Base-by-base conservation (phyloP, 805 yeast genomes). In the Spathaspora boniae region DNA sequence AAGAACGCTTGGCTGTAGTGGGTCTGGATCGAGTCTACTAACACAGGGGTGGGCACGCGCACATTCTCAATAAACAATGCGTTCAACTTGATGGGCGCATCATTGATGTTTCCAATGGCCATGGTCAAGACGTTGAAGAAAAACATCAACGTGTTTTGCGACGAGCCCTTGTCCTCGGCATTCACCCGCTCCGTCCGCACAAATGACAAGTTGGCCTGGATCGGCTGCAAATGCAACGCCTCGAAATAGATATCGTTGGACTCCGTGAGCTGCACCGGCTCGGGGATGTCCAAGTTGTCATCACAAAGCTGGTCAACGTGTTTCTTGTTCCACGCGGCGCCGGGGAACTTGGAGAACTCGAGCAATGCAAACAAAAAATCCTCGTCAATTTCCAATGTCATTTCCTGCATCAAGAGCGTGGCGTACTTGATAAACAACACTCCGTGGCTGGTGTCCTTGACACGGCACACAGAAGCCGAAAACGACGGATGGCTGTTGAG, bases 71-170 rank as follows among this genome's bases (percentile, higher is more conserved):
- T 73, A 40, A 87, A 72, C 46, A 94, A 68, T 0, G 98, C 88
- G 51, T 91, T 87, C 54, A 93, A 65, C 50, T 83, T 76, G 29
- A 93, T 85, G 1, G 98, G 98, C 0, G 99, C 98, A 58, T 93
- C 97, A 54, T 91, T 91, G 41, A 94, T 86, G 56, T 91, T 93
- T 17, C 98, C 98, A 43, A 93, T 77, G 0, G 98, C 95, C 97
- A 91, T 89, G 0, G 97, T 88, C 41, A 93, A 65, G 25, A 91
- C 80, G 55, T 93, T 87, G 46, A 86, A 69, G 43, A 87, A 78
- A 56, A 85, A 83, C 74, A 82, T 74, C 33, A 89, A 54, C 0
- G 93, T 68, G 44, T 80, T 82, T 30, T 78, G 80, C 2, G 84
- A 65, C 2, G 74, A 56, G 0, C 68, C 62, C 9, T 80, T 73